Conservation (phyloP, 2,329 filamentous ascomycete species). For the Sarocladium strictum region DNA sequence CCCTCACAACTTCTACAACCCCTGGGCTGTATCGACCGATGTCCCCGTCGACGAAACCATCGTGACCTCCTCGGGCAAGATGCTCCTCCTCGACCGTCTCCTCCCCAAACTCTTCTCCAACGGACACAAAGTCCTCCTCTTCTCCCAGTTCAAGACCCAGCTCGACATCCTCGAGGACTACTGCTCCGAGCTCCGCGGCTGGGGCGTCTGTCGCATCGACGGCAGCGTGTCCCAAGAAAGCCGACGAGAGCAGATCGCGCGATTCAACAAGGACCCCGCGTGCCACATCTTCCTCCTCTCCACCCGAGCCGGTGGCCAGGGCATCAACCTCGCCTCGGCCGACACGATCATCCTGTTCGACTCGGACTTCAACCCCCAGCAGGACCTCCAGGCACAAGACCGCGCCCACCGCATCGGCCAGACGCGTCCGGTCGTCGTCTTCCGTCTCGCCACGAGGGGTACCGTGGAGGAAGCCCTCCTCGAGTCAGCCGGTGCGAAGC, state of each 20-base stretch:
- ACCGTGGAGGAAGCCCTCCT: slow-evolving; percentile 88
- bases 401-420: slow-evolving; percentile 93
- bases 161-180: slow-evolving; percentile 89
- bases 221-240: slow-evolving; percentile 74
- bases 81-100: slow-evolving; percentile 86
- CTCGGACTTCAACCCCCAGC: slow-evolving; percentile 88
- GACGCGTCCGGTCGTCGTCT: slow-evolving; percentile 85
- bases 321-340: slow-evolving; percentile 87
- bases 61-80: slow-evolving; percentile 86
- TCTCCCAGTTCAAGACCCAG: slow-evolving; percentile 93
- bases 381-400: slow-evolving; percentile 94
- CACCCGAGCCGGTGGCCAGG: slow-evolving; percentile 87
- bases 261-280: slow-evolving; percentile 61
- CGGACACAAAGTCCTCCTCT: slow-evolving; percentile 88
- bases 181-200: slow-evolving; percentile 65
- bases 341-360: slow-evolving; percentile 94
- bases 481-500: slow-evolving; percentile 83
- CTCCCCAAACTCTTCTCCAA: slow-evolving; percentile 67
- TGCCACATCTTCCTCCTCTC: slow-evolving; percentile 79
- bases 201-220: slow-evolving; percentile 85
- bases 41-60: slow-evolving; percentile 69
- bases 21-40: slow-evolving; percentile 61
- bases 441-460: slow-evolving; percentile 84
- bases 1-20: slow-evolving; percentile 95
- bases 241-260: slow-evolving; percentile 63